Evolutionary conservation across 202 grass and related monocot species (phyloP).

Genomic region (Setaria viridis): DNA sequence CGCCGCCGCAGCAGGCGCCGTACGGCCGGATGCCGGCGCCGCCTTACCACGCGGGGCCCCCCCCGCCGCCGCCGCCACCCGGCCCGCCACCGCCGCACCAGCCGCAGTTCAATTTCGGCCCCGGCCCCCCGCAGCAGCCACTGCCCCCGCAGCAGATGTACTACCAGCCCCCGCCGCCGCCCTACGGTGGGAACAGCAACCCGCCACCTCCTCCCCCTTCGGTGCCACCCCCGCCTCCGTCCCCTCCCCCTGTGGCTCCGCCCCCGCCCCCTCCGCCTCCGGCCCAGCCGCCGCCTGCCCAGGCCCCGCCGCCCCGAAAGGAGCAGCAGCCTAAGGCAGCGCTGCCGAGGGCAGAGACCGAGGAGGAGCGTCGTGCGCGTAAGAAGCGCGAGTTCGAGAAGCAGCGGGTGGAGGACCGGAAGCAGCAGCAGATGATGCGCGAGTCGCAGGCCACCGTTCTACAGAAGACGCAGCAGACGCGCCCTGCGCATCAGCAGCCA

Average conservation of each 20-base stretch:
- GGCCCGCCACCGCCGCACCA: conserved; percentile 53
- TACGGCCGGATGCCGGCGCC: conserved; percentile 47
- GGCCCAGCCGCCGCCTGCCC: conserved; percentile 42
- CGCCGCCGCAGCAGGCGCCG: conserved; percentile 40
- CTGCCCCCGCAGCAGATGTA: conserved; percentile 58
- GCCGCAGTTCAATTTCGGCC: conserved; percentile 50
- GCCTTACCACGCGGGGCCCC: conserved; percentile 36
- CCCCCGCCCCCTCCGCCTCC: conserved; percentile 64
- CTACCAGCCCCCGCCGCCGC: conserved; percentile 66
- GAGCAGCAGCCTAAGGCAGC: conserved; percentile 56
- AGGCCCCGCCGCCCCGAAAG: conserved; percentile 39
- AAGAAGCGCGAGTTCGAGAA: conserved; percentile 91
- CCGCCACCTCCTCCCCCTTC: conserved; percentile 56
- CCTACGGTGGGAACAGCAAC: conserved; percentile 55
- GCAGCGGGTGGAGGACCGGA: conserved; percentile 77
- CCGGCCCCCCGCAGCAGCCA: conserved; percentile 42
- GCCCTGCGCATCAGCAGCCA: conserved; percentile 30
- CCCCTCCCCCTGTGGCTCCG: conserved; percentile 51
- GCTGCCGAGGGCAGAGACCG: conserved; percentile 62
- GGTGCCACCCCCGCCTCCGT: conserved; percentile 51
- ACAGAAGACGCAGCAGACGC: conserved; percentile 77
- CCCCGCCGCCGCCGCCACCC: conserved; percentile 48
- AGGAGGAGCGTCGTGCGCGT: conserved; percentile 72
- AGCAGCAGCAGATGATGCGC: conserved; percentile 74
- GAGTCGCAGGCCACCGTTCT: conserved; percentile 77